Conservation (phyloP, 139 green algal genomes). For the Ettlia oleoabundans region DNA sequence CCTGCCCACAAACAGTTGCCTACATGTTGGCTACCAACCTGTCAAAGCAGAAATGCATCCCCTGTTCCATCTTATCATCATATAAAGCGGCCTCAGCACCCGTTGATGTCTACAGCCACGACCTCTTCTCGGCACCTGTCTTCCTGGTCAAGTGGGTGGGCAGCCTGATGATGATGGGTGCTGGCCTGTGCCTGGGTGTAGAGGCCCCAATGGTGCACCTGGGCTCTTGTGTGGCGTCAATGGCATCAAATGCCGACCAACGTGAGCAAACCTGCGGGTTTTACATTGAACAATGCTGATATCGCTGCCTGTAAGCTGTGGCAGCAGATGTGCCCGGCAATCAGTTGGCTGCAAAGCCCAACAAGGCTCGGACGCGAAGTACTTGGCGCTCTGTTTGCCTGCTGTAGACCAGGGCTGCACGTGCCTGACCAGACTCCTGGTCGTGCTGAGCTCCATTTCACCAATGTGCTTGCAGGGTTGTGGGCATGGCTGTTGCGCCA, state of each 20-base stretch:
- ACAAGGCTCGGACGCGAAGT: no score
- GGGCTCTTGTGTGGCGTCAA: conserved; percentile 79
- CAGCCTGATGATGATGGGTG: conserved; percentile 65
- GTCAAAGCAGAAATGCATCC: no score
- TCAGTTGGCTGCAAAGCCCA: not conserved
- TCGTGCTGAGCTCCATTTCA: no score
- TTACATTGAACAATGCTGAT: not conserved
- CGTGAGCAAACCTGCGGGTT: not conserved
- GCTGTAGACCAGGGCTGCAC: no score
- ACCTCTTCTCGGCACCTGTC: not conserved
- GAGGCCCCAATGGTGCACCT: conserved; percentile 94
- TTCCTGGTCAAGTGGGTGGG: conserved; percentile 23
- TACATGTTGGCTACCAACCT: no score
- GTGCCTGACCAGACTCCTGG: no score
- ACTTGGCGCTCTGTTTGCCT: not conserved
- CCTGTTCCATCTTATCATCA: no score
- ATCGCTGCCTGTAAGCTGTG: not conserved
- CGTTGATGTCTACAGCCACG: no score
- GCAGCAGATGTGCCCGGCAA: not conserved
- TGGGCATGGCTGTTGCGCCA: not conserved
- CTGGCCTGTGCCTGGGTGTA: conserved; percentile 64
- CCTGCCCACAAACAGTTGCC: no score
- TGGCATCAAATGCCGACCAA: conserved; percentile 42
- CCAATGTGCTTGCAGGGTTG: not conserved
- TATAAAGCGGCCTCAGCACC: no score